Evolutionary conservation across 2,329 filamentous ascomycete species (phyloP).

Genomic region (Ophiostoma fasciatum): DNA sequence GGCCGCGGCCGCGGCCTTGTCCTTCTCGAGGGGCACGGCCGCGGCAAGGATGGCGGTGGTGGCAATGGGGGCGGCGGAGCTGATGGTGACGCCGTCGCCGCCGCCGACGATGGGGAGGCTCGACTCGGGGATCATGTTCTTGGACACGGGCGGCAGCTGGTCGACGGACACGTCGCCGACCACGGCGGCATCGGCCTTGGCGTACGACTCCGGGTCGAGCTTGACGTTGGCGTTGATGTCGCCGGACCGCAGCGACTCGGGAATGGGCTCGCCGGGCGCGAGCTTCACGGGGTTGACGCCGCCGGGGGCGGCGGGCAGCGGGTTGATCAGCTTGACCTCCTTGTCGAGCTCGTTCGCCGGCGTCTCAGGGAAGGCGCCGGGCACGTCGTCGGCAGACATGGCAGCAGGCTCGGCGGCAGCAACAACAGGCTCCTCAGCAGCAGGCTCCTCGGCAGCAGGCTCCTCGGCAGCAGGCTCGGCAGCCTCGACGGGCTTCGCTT

Average conservation of each 20-base stretch:
- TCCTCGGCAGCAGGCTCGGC: background rate
- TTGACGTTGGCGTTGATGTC: slow-evolving; percentile 57
- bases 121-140: slow-evolving; percentile 66
- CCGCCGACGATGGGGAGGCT: slow-evolving; percentile 49
- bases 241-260: slow-evolving; percentile 51
- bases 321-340: slow-evolving; percentile 39
- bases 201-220: slow-evolving; percentile 74
- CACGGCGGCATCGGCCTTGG: slow-evolving; percentile 56
- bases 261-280: slow-evolving; percentile 67
- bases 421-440: slow-evolving; percentile 4
- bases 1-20: slow-evolving; percentile 21
- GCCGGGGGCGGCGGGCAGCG: slow-evolving; percentile 46
- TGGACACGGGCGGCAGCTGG: slow-evolving; percentile 39
- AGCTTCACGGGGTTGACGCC: slow-evolving; percentile 69
- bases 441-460: slow-evolving; percentile 1
- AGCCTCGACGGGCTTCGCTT: slow-evolving; percentile 22
- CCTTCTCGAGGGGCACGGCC: slow-evolving; percentile 44
- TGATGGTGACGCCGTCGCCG: slow-evolving; percentile 32
- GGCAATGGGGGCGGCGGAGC: slow-evolving; percentile 36
- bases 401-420: slow-evolving; percentile 5
- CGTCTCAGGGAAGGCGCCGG: slow-evolving; percentile 28
- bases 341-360: slow-evolving; percentile 39
- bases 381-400: slow-evolving; percentile 12
- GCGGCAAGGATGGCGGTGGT: slow-evolving; percentile 58
- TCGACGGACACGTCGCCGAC: slow-evolving; percentile 29